phyloP scores from a whole-genome alignment of 371 early-diverging fungal species.

The Mortierella sp. region DNA sequence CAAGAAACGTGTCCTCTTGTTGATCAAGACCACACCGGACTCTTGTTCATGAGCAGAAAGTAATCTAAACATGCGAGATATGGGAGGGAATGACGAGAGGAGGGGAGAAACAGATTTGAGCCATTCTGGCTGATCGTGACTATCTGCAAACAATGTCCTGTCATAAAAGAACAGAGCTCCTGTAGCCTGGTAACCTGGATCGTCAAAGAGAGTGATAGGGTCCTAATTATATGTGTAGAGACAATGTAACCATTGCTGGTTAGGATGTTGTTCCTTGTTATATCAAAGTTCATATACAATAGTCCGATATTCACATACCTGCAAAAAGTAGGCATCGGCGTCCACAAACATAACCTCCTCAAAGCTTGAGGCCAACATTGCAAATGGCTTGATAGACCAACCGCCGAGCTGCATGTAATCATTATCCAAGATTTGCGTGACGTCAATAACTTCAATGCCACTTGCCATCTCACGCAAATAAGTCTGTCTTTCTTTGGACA shows the following conservation, averaged over 20 bases:
- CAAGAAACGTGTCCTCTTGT: constrained; percentile 65
- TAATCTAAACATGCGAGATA: constrained; percentile 66
- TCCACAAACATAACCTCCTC: constrained; percentile 79
- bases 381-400: constrained; percentile 77
- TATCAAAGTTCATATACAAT: not conserved
- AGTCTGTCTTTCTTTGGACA: constrained; percentile 57
- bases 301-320: constrained; percentile 34
- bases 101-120: constrained; percentile 62
- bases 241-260: too few species aligned
- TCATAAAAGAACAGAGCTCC: constrained; percentile 79
- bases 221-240: constrained; percentile 24
- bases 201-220: constrained; percentile 71
- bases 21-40: constrained; percentile 74
- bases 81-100: constrained; percentile 58
- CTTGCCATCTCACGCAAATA: constrained; percentile 60
- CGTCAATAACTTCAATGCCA: constrained; percentile 63
- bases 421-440: constrained; percentile 65
- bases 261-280: too few species aligned
- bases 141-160: constrained; percentile 64
- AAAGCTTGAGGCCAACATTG: constrained; percentile 77
- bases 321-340: constrained; percentile 82
- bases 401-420: constrained; percentile 65
- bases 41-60: constrained; percentile 72
- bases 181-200: constrained; percentile 65
- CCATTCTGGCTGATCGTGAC: constrained; percentile 57